Evolutionary conservation across 2,329 filamentous ascomycete genomes (phyloP).

Genomic region (Colletotrichum sp.): DNA sequence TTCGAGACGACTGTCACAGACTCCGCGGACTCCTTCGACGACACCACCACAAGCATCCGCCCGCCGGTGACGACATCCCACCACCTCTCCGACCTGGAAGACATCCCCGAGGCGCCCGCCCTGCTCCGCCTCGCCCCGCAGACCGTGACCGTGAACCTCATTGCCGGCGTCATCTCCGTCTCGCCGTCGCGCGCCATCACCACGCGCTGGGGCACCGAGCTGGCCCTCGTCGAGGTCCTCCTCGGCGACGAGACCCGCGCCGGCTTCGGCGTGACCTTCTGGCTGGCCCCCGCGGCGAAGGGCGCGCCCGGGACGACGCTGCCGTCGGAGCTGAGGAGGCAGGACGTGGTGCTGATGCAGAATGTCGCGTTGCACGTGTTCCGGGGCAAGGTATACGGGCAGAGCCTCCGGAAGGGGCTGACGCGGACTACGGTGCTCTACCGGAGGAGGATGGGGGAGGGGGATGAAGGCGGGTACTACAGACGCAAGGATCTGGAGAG

Average conservation of each 20-base stretch:
- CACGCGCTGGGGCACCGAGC: constrained; percentile 66
- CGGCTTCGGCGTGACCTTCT: constrained; percentile 84
- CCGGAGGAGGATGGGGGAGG: constrained; percentile 55
- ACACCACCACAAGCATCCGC: constrained; percentile 22
- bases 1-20: constrained; percentile 27
- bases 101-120: constrained; percentile 71
- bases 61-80: constrained; percentile 35
- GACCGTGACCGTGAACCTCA: constrained; percentile 80
- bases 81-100: constrained; percentile 67
- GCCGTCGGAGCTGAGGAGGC: constrained; percentile 56
- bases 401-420: constrained; percentile 75
- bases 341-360: constrained; percentile 80
- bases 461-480: constrained; percentile 63
- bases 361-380: constrained; percentile 83
- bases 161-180: constrained; percentile 80
- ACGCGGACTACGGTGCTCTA: constrained; percentile 74
- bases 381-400: constrained; percentile 79
- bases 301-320: background rate
- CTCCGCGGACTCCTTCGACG: constrained; percentile 35
- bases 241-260: constrained; percentile 86
- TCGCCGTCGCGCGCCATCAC: constrained; percentile 70
- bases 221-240: constrained; percentile 76
- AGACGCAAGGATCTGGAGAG: constrained; percentile 51
- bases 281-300: constrained; percentile 59
- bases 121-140: constrained; percentile 74